Conservation (phyloP, 1,284 basidiomycete species). For the Microbotryomycetes sp. region DNA sequence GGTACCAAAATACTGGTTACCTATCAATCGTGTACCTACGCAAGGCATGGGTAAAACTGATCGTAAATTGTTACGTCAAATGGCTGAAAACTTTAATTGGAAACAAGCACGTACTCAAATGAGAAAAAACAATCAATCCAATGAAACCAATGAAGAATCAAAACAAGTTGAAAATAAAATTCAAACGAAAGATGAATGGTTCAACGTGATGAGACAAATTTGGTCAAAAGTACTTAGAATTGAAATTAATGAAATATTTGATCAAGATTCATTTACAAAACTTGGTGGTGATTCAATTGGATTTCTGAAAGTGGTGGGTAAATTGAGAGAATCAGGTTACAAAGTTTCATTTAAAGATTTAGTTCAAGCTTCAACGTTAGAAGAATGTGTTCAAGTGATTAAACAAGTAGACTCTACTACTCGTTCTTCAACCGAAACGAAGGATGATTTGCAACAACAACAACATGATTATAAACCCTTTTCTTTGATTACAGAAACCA, state of each 20-base stretch:
- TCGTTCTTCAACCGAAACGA: too few relatives aligned
- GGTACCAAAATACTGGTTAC: constrained; percentile 35
- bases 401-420: neutral
- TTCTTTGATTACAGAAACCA: constrained; percentile 2
- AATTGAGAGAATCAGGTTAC: constrained; percentile 15
- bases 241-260: constrained; percentile 13
- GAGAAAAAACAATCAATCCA: neutral
- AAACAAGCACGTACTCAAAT: constrained; percentile 1
- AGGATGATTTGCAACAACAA: neutral
- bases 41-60: constrained; percentile 36
- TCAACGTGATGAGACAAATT: constrained; percentile 18
- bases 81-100: constrained; percentile 19
- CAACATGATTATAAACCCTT: constrained; percentile 14
- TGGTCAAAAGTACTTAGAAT: constrained; percentile 26
- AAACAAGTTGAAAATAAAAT: neutral
- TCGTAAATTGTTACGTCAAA: constrained; percentile 17
- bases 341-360: constrained; percentile 19
- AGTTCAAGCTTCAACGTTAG: constrained; percentile 19
- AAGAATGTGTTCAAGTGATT: constrained; percentile 21
- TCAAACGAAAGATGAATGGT: constrained; percentile 3
- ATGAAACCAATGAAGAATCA: too few relatives aligned
- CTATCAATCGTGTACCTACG: constrained; percentile 30
- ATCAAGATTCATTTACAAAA: constrained; percentile 30
- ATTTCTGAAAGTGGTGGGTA: constrained; percentile 32
- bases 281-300: constrained; percentile 37